phyloP scores from a whole-genome alignment of 106 monocot species.

The Dioscorea alata region DNA sequence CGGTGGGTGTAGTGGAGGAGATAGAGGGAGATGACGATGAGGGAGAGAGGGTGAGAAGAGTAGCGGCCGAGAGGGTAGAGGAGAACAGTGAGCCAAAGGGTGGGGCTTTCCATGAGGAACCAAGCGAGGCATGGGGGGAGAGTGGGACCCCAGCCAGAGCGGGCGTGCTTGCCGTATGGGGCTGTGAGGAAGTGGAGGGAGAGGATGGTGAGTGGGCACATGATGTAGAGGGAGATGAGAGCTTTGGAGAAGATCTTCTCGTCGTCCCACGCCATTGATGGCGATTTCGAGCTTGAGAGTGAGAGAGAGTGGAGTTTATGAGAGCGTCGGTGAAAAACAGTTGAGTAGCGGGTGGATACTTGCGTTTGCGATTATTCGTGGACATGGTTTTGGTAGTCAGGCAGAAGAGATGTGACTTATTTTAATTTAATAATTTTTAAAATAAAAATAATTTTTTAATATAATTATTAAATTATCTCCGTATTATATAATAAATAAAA shows the following conservation, averaged over 20 bases:
- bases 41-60: slow-evolving; percentile 28
- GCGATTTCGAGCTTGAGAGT: neutral
- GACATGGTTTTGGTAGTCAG: too few species aligned
- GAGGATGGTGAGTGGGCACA: slow-evolving; percentile 29
- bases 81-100: slow-evolving; percentile 47
- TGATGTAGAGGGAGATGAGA: slow-evolving; percentile 25
- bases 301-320: too few species aligned
- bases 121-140: slow-evolving; percentile 53
- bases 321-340: neutral
- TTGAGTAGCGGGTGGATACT: too few species aligned
- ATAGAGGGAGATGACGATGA: slow-evolving; percentile 33
- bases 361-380: too few species aligned
- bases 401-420: too few species aligned
- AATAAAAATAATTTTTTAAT: too few species aligned
- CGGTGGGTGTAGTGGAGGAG: slow-evolving; percentile 55
- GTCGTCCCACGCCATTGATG: neutral
- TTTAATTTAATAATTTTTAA: too few species aligned
- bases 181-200: slow-evolving; percentile 45
- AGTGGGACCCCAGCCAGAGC: slow-evolving; percentile 57
- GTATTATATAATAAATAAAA: too few species aligned
- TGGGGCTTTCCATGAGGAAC: slow-evolving; percentile 81
- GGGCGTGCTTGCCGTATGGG: slow-evolving; percentile 64
- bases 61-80: slow-evolving; percentile 38
- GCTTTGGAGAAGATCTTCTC: slow-evolving; percentile 17
- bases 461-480: too few species aligned